A percentile compares a stretch with the other conserved stretches of the same genome.
phyloP scores from a whole-genome alignment of 1,284 basidiomycete genomes.

The Pyrrhoderma lamaoense region DNA sequence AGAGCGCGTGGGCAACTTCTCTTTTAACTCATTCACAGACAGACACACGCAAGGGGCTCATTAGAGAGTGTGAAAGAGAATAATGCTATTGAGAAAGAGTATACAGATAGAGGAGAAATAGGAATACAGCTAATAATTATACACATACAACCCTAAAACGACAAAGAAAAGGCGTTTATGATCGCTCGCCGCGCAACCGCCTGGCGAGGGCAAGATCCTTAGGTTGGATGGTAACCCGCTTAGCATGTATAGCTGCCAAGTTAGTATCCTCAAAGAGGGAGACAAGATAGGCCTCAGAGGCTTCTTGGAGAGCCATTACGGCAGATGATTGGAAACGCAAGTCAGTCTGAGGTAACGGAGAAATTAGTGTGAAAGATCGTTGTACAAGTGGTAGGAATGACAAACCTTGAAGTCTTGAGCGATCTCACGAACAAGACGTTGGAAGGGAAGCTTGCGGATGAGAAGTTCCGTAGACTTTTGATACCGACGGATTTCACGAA shows the following conservation, averaged over 20 bases:
- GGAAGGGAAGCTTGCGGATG: constrained; percentile 75
- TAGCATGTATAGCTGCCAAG: constrained; percentile 68
- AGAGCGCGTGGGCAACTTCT: too few species aligned
- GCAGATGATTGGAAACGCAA: constrained; percentile 71
- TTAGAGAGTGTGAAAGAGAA: too few species aligned
- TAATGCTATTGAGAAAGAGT: too few species aligned
- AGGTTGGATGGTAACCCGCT: constrained; percentile 68
- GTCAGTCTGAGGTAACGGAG: constrained; percentile 52
- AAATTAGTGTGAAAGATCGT: constrained; percentile 17
- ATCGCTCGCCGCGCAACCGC: constrained; percentile 48
- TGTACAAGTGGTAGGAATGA: background rate
- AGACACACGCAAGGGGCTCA: too few species aligned
- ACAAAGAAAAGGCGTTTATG: constrained; percentile 2
- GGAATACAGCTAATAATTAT: too few species aligned
- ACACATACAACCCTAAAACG: background rate
- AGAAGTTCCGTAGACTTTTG: constrained; percentile 77
- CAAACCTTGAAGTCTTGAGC: constrained; percentile 50
- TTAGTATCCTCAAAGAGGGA: constrained; percentile 71
- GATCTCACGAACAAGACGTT: constrained; percentile 56
- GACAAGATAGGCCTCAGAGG: constrained; percentile 73
- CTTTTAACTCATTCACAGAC: too few species aligned
- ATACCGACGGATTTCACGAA: constrained; percentile 81
- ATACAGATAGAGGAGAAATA: too few species aligned
- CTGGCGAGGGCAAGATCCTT: constrained; percentile 64
- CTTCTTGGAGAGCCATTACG: constrained; percentile 71